Evolutionary conservation across 2,329 filamentous ascomycete species (phyloP).

Genomic region (Exophiala spinifera): DNA sequence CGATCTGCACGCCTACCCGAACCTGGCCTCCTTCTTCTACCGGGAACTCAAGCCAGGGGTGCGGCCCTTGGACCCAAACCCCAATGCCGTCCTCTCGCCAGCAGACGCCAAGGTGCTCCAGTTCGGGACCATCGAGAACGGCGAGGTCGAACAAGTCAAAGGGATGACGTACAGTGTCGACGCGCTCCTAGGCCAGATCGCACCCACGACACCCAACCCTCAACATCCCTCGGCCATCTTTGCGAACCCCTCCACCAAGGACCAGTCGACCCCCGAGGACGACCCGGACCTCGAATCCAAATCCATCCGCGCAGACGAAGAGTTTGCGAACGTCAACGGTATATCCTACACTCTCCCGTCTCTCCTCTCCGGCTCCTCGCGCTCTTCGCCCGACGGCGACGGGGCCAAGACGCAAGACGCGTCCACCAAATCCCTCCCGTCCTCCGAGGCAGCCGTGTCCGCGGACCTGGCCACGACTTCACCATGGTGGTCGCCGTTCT

Average conservation of each 20-base stretch:
- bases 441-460: slow-evolving; percentile 78
- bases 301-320: slow-evolving; percentile 72
- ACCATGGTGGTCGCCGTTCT: slow-evolving; percentile 73
- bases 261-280: slow-evolving; percentile 32
- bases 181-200: slow-evolving; percentile 70
- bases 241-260: slow-evolving; percentile 38
- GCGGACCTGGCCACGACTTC: slow-evolving; percentile 71
- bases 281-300: slow-evolving; percentile 34
- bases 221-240: slow-evolving; percentile 34
- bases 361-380: slow-evolving; percentile 72
- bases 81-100: slow-evolving; percentile 77
- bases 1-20: slow-evolving; percentile 85
- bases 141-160: slow-evolving; percentile 97
- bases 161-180: slow-evolving; percentile 97
- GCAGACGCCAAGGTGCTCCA: slow-evolving; percentile 89
- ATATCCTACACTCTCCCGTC: slow-evolving; percentile 91
- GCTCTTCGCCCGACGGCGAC: slow-evolving; percentile 55
- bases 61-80: slow-evolving; percentile 78
- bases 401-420: slow-evolving; percentile 66
- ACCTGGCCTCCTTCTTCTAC: slow-evolving; percentile 96
- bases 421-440: slow-evolving; percentile 63
- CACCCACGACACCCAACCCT: slow-evolving; percentile 45
- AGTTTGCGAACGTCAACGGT: slow-evolving; percentile 91
- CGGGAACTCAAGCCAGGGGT: slow-evolving; percentile 85
- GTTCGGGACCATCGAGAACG: slow-evolving; percentile 85